Base-by-base conservation (phyloP, 257 asterid genomes). In the Capsicum rhomboideum region DNA sequence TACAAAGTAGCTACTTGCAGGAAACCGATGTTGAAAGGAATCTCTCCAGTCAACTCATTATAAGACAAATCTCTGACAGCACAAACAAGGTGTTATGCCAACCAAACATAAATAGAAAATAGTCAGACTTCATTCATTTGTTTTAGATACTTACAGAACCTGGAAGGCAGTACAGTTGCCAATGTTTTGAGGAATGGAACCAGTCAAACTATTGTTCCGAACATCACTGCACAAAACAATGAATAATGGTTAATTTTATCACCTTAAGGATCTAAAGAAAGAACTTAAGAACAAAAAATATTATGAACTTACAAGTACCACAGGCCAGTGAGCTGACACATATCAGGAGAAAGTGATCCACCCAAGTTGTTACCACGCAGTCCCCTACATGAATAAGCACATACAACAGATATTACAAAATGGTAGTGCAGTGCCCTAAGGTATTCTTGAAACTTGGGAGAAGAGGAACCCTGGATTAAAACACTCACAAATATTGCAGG, bases 1-100 rank as follows among this genome's bases (percentile, higher is more conserved):
- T 89, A 97, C 99, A 97, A 85, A 49, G 99, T 97, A 37, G 99
- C 99, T 78, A 97, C 98, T 93, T 97, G 99, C 87, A 97, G 95
- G 89, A 97, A 97, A 18, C 99, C 99, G 53, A 97, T 94, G 84
- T 97, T 94, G 91, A 93, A 97, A 5, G 99, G 99, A 78, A 97
- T 95, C 88, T 93, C 94, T 8, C 97, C 99, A 0, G 90, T 84
- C 37, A 97, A 89, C 46, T 91, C 90, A 88, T 97, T 97, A 82
- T 95, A 97, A 0, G 99, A 97, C 90, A 97, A 86, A 83, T 97
- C 99, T 95, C 99, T 95, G 82, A 77, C n/a, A 78, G 87, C 79
- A 21, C 61, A 79, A 29, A 8, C 21, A 80, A 63, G 31, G 34
- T 13, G 12, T 61, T 84, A 17, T 58, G 64, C 29, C 69, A 46